Evolutionary conservation across 306 rosid genomes (phyloP).

Genomic region (Carpinus viminea): DNA sequence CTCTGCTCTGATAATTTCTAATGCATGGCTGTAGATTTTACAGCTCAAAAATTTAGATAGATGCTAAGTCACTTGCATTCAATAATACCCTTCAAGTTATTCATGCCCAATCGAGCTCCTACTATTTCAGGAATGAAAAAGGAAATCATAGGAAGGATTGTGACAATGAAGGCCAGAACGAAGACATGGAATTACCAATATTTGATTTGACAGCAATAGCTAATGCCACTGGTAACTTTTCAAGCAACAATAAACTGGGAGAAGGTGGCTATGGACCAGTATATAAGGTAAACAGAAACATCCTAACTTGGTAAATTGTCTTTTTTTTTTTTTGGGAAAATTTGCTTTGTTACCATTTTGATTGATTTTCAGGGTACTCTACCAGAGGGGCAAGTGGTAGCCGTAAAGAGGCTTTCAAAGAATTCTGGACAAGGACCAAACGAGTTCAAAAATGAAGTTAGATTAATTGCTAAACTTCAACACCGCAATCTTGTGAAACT

Average conservation of each 20-base stretch:
- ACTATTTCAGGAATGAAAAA: not conserved
- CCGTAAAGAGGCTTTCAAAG: constrained; percentile 59
- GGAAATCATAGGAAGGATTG: not conserved
- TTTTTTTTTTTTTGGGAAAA: too few species aligned
- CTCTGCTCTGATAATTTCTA: too few species aligned
- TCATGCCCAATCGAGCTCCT: not conserved
- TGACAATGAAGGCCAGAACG: constrained; percentile 10
- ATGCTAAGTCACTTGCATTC: too few species aligned
- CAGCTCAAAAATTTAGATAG: not conserved
- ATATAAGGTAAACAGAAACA: constrained; percentile 49
- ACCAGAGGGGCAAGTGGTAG: constrained; percentile 45
- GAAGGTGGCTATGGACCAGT: constrained; percentile 74
- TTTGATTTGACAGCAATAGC: constrained; percentile 34
- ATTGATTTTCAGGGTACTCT: constrained; percentile 69
- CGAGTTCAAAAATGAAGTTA: constrained; percentile 27
- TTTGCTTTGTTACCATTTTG: too few species aligned
- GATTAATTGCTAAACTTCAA: constrained; percentile 42
- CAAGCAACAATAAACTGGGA: constrained; percentile 45
- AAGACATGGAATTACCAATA: constrained; percentile 52
- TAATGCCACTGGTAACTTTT: constrained; percentile 46
- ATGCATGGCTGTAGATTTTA: too few species aligned
- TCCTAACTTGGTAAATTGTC: too few species aligned
- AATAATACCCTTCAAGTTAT: too few species aligned
- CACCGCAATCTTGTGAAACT: constrained; percentile 50
- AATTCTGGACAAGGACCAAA: constrained; percentile 54